phyloP scores from a whole-genome alignment of 345 rosid species.

The Eucalyptus viminalis region DNA sequence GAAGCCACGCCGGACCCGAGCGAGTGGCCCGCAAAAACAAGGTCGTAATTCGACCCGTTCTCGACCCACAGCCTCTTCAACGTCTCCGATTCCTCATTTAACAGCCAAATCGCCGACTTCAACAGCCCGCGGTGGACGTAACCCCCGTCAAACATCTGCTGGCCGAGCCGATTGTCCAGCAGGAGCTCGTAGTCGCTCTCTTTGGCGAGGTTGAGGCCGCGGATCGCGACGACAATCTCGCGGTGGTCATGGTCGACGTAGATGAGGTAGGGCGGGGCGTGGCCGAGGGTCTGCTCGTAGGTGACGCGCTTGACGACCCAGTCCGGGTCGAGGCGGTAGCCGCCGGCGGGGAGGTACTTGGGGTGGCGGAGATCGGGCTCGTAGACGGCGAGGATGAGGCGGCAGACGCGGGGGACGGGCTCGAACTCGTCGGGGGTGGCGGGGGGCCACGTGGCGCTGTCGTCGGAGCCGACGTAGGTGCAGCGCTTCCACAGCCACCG shows the following conservation, averaged over 20 bases:
- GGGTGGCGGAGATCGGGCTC: conserved; percentile 65
- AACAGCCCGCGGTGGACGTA: conserved; percentile 75
- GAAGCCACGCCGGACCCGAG: conserved; percentile 92
- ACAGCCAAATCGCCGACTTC: conserved; percentile 70
- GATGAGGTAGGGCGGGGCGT: conserved; percentile 76
- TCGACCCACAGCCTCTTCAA: conserved; percentile 62
- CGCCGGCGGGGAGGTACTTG: conserved; percentile 39
- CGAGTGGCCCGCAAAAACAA: conserved; percentile 83
- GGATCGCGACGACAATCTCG: conserved; percentile 77
- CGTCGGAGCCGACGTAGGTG: conserved; percentile 76
- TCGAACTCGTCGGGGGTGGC: conserved; percentile 77
- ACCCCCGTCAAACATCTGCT: conserved; percentile 70
- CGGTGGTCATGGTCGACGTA: conserved; percentile 54
- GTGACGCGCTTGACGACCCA: conserved; percentile 58
- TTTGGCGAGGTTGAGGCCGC: conserved; percentile 63
- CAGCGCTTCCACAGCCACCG: conserved; percentile 98
- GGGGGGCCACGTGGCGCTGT: conserved; percentile 64
- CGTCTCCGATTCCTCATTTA: conserved; percentile 55
- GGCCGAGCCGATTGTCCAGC: conserved; percentile 54
- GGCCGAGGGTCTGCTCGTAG: conserved; percentile 52
- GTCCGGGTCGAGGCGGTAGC: conserved; percentile 56
- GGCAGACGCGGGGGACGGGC: conserved; percentile 70
- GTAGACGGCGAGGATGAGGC: conserved; percentile 71
- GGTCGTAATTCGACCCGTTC: conserved; percentile 42
- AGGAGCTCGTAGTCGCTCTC: conserved; percentile 74